Evolutionary conservation across 2,329 filamentous ascomycete genomes (phyloP), one percentile per base, ranked within the genome.

Genomic region (Colletotrichum viniferum): DNA sequence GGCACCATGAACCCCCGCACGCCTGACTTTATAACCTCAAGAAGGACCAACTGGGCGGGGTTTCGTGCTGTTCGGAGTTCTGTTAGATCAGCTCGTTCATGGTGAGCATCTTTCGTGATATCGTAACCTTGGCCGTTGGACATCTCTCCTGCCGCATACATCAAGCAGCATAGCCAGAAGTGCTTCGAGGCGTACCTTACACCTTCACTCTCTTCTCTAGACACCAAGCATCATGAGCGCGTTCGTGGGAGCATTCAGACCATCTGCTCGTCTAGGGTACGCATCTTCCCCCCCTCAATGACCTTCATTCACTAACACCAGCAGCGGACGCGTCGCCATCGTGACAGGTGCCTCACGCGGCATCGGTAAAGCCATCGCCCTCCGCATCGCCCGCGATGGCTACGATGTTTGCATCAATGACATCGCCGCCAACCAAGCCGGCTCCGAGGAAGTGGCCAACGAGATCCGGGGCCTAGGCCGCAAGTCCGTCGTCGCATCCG

Each of bases 391-490:
- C 7, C 83, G 86, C 26, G 92, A 94, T 76, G 92, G 92, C 69
- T 94, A 94, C 83, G 87, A 91, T 77, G 85, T 94, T 65, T 92
- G 91, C 79, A 85, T 94, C 77, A 94, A 93, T 80, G 92, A 94
- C 77, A 84, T 94, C 18, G 77, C 85, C 32, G 85, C 88, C 16
- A 90, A 92, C 77, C 82, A 87, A 66, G 78, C 86, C 5, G 87
- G 84, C 2, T 89, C 90, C 75, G 87, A 92, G 67, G 86, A 88
- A 26, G 85, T 88, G 1, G 89, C 88, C 12, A 82, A 87, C 24
- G 87, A 92, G 77, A 91, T 93, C 69, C 82, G 87, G 70, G 76
- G 80, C 4, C 82, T 89, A 12, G 91, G 89, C 2, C 84, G 89
- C 28, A 88, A 88, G 62, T 86, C 91, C 3, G 88, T 89, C 70